Conservation (phyloP, 768 basidiomycete genomes). For the Auriscalpium orientale region DNA sequence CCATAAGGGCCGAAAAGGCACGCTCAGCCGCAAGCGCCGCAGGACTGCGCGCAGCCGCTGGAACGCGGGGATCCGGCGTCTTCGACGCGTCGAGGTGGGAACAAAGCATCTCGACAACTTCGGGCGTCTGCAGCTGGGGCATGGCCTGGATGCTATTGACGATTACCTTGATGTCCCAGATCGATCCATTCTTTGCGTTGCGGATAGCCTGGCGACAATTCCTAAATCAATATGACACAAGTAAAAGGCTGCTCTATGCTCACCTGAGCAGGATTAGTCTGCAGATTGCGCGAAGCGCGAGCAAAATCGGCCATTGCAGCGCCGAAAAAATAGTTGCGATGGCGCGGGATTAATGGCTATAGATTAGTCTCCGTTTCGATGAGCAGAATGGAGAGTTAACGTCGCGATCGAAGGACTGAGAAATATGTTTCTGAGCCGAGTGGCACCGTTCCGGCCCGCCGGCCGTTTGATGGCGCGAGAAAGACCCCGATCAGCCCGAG, state of each 20-base stretch:
- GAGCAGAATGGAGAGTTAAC: too few species aligned
- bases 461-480: too few species aligned
- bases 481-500: too few species aligned
- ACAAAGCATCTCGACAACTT: not conserved
- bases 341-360: too few species aligned
- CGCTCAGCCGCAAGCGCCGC: slow-evolving; percentile 14
- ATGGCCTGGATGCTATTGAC: not conserved
- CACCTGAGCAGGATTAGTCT: not conserved
- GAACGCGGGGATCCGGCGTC: not conserved
- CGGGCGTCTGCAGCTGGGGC: not conserved
- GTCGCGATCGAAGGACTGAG: too few species aligned
- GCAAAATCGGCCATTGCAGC: not conserved
- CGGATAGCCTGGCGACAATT: not conserved
- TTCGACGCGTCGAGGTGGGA: not conserved
- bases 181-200: not conserved
- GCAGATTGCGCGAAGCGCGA: not conserved
- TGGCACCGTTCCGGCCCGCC: too few species aligned
- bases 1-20: slow-evolving; percentile 28
- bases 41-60: not conserved
- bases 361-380: too few species aligned
- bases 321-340: too few species aligned
- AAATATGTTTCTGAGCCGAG: too few species aligned
- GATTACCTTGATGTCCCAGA: not conserved
- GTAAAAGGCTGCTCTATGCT: too few species aligned
- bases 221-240: not conserved